These are phyloP conservation scores for Centrapalus pauciflorus DNA, from an alignment of 129 eudicot genomes.

Conservation along the genomic window DNA sequence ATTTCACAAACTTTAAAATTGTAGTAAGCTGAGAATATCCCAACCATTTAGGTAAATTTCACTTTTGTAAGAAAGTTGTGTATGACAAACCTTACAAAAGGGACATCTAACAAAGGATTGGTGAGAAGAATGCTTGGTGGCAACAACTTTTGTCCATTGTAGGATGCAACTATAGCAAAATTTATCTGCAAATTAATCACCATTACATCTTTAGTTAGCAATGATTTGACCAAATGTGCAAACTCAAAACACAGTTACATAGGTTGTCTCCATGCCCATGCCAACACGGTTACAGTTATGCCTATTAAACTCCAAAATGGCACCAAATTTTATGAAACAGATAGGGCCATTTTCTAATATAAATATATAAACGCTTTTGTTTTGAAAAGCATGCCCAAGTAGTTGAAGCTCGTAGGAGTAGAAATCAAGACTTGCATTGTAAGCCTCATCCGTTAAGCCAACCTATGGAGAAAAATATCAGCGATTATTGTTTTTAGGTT, in stretches of 20 bases:
- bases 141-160: conserved; percentile 64
- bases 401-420: too few relatives aligned
- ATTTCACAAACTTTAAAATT: neutral
- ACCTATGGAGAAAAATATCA: too few relatives aligned
- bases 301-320: neutral
- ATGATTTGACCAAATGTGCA: neutral
- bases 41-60: neutral
- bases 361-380: too few relatives aligned
- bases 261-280: neutral
- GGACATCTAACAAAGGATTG: conserved; percentile 69
- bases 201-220: neutral
- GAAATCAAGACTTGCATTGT: too few relatives aligned
- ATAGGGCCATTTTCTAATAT: neutral
- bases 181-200: conserved; percentile 50
- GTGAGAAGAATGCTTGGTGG: conserved; percentile 30
- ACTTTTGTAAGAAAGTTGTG: neutral
- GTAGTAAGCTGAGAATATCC: neutral
- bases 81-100: conserved; percentile 71
- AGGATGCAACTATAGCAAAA: conserved; percentile 79
- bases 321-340: neutral
- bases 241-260: neutral
- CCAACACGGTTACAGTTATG: neutral
- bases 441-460: too few relatives aligned
- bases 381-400: too few relatives aligned
- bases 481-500: neutral